phyloP scores from a whole-genome alignment of 805 yeast genomes.

The Candida tammaniensis region DNA sequence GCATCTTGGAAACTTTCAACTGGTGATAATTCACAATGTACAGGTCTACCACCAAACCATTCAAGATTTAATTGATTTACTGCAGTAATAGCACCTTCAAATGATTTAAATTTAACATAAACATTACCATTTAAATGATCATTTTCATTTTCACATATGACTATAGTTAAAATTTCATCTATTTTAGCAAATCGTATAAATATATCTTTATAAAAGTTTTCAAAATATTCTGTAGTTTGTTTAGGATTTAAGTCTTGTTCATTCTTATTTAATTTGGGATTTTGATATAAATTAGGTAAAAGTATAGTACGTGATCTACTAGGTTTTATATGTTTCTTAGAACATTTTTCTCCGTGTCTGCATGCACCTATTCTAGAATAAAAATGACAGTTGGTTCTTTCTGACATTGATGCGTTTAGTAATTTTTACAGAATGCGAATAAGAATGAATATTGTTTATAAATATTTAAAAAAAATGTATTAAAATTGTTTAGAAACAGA shows the following conservation, averaged over 20 bases:
- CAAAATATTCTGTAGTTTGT: slow-evolving; percentile 48
- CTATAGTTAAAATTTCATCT: slow-evolving; percentile 57
- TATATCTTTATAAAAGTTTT: slow-evolving; percentile 67
- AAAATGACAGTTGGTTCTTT: slow-evolving; percentile 45
- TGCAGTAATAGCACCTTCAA: slow-evolving; percentile 59
- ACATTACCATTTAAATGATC: slow-evolving; percentile 86
- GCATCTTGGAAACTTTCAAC: slow-evolving; percentile 69
- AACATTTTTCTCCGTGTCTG: slow-evolving; percentile 87
- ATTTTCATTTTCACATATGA: slow-evolving; percentile 80
- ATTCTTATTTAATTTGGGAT: slow-evolving; percentile 47
- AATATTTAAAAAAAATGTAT: too few relatives aligned
- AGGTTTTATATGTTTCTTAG: slow-evolving; percentile 70
- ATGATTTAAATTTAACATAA: slow-evolving; percentile 58
- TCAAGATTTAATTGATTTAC: slow-evolving; percentile 63
- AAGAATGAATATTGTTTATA: too few relatives aligned
- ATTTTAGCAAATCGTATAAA: slow-evolving; percentile 55
- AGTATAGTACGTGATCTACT: slow-evolving; percentile 60
- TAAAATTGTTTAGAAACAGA: slow-evolving; percentile 46
- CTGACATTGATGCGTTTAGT: too few relatives aligned
- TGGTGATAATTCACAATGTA: slow-evolving; percentile 77
- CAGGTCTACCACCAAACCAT: slow-evolving; percentile 81
- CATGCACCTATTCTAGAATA: slow-evolving; percentile 88
- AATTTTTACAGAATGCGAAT: too few relatives aligned
- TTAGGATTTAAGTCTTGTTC: slow-evolving; percentile 30
- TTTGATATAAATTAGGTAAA: slow-evolving; percentile 61